phyloP scores from a whole-genome alignment of 108 stramenopile genomes.

The Skeletonema potamos region DNA sequence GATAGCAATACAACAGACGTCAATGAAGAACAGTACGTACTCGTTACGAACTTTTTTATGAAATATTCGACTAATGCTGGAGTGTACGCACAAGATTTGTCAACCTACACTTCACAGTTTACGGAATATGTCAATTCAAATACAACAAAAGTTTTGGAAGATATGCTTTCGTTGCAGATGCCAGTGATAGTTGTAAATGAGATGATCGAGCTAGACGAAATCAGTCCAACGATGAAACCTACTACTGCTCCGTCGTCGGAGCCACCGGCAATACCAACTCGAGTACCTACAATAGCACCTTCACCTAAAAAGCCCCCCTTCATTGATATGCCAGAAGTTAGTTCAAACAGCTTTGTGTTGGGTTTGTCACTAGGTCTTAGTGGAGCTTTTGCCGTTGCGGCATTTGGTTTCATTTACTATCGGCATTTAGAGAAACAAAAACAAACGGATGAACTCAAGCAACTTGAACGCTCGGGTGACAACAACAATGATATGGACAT shows the following conservation, averaged over 20 bases:
- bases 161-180: slow-evolving; percentile 4
- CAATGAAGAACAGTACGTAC: too few relatives aligned
- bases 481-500: neutral
- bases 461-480: neutral
- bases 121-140: slow-evolving; percentile 19
- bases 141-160: slow-evolving; percentile 9
- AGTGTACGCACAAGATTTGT: slow-evolving; percentile 11
- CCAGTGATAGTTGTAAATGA: neutral
- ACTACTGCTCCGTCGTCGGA: neutral
- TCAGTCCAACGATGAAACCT: neutral
- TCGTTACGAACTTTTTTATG: slow-evolving; percentile 6
- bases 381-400: slow-evolving; percentile 19
- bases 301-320: neutral
- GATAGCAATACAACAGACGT: too few relatives aligned
- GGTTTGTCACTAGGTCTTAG: slow-evolving; percentile 21
- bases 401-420: neutral
- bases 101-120: slow-evolving; percentile 6
- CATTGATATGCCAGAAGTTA: neutral
- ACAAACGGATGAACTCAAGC: neutral
- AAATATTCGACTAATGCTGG: neutral
- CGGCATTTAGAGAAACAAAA: slow-evolving; percentile 2
- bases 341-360: slow-evolving; percentile 18
- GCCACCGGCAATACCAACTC: neutral
- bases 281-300: neutral
- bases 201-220: neutral